A percentile compares a stretch with the other conserved stretches of the same genome.
phyloP scores from a whole-genome alignment of 2,329 filamentous ascomycete species.

The Aspergillus luchuensis region DNA sequence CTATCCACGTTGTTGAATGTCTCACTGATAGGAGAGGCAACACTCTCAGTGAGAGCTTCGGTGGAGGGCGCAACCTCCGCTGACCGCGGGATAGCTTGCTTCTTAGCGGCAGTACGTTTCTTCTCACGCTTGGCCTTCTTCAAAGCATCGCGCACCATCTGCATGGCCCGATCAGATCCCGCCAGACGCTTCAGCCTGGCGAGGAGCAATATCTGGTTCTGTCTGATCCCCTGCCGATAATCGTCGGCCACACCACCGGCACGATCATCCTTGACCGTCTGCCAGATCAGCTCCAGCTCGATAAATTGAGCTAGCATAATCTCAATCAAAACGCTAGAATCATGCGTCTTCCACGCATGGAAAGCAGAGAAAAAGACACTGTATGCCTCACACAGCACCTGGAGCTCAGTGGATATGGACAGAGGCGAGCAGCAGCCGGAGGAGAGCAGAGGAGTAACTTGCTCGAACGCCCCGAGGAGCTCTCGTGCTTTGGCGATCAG shows the following conservation, averaged over 20 bases:
- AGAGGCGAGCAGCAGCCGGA: constrained; percentile 41
- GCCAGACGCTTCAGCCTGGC: constrained; percentile 64
- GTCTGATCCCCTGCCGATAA: constrained; percentile 65
- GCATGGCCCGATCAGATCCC: constrained; percentile 61
- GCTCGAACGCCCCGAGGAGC: constrained; percentile 59
- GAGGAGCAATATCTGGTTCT: constrained; percentile 65
- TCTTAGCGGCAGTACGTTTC: constrained; percentile 51
- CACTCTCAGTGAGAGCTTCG: constrained; percentile 40
- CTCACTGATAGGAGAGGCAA: constrained; percentile 44
- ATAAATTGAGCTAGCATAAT: constrained; percentile 69
- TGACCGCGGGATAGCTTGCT: constrained; percentile 60
- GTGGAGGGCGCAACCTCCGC: constrained; percentile 43
- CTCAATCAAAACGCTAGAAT: constrained; percentile 63
- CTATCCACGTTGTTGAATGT: constrained; percentile 42
- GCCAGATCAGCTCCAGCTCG: constrained; percentile 67
- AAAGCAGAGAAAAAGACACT: constrained; percentile 64
- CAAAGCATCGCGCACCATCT: constrained; percentile 62
- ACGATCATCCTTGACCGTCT: constrained; percentile 65
- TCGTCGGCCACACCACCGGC: constrained; percentile 64
- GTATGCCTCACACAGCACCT: constrained; percentile 57
- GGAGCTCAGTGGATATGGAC: constrained; percentile 51
- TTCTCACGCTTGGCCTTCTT: constrained; percentile 59
- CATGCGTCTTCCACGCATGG: constrained; percentile 66
- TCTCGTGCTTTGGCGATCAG: constrained; percentile 63
- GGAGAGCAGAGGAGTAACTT: constrained; percentile 53